Percentiles rank a stretch among this genome's conserved stretches.
Conservation (phyloP, 208 protist genomes). For the Endotrypanum monterogeii region DNA sequence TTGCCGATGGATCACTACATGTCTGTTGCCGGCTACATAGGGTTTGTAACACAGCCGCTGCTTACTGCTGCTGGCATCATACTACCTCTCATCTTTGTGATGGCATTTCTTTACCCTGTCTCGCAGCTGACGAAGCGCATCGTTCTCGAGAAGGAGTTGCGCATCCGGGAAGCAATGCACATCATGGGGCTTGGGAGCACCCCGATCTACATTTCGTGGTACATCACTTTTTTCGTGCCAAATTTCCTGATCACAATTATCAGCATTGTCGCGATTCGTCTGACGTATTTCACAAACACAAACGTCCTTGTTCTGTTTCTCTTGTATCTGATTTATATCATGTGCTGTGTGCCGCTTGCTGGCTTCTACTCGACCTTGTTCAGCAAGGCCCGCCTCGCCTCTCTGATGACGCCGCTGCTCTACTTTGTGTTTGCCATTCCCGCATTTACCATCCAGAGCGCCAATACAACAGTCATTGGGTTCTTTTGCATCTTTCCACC, state of each 20-base stretch:
- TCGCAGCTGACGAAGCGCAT: constrained; percentile 68
- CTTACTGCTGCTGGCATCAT: constrained; percentile 40
- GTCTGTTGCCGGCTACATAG: constrained; percentile 35
- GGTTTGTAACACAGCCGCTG: constrained; percentile 47
- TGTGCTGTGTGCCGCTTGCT: constrained; percentile 48
- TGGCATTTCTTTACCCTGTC: constrained; percentile 72
- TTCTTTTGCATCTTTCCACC: constrained; percentile 47
- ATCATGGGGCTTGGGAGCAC: constrained; percentile 79
- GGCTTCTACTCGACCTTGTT: constrained; percentile 61
- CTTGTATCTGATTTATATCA: constrained; percentile 53
- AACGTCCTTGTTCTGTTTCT: constrained; percentile 51
- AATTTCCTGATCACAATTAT: constrained; percentile 51
- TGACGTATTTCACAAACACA: constrained; percentile 45
- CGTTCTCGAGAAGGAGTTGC: constrained; percentile 82
- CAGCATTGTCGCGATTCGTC: constrained; percentile 46
- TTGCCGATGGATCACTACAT: constrained; percentile 38
- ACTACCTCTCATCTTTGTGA: constrained; percentile 57
- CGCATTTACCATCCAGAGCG: constrained; percentile 42
- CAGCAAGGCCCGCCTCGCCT: constrained; percentile 62
- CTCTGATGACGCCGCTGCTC: constrained; percentile 63
- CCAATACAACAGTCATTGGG: constrained; percentile 24
- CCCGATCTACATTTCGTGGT: constrained; percentile 51
- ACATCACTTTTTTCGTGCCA: constrained; percentile 39
- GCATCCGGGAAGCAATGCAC: constrained; percentile 72
- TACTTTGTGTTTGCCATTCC: constrained; percentile 48